phyloP scores from a whole-genome alignment of 2,329 filamentous ascomycete genomes.

The Botryotinia globosa region DNA sequence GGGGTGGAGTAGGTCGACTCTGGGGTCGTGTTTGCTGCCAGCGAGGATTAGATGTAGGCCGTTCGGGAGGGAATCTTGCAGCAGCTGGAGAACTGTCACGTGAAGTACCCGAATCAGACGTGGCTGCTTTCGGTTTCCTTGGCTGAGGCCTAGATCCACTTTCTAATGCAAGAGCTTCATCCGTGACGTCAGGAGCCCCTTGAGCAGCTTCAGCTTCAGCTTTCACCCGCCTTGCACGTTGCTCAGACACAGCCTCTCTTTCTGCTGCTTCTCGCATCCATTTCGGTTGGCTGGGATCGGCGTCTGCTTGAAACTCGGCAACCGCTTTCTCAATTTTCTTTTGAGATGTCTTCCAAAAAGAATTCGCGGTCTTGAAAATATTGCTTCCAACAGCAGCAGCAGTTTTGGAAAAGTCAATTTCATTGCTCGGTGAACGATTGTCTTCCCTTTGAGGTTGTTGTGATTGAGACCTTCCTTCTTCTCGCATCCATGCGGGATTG shows the following conservation, averaged over 20 bases:
- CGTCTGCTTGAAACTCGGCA: slow-evolving; percentile 75
- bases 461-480: slow-evolving; percentile 48
- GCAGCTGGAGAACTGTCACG: slow-evolving; percentile 52
- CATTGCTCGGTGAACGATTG: slow-evolving; percentile 54
- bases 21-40: slow-evolving; percentile 53
- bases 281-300: slow-evolving; percentile 77
- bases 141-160: slow-evolving; percentile 56
- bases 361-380: slow-evolving; percentile 90
- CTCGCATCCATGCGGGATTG: slow-evolving; percentile 61
- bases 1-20: slow-evolving; percentile 26
- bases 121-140: slow-evolving; percentile 35
- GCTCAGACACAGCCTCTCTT: slow-evolving; percentile 38
- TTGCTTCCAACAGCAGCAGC: slow-evolving; percentile 80
- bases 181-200: slow-evolving; percentile 49
- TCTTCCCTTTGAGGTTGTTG: slow-evolving; percentile 48
- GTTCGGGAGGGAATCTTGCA: slow-evolving; percentile 44
- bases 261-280: slow-evolving; percentile 73
- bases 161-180: slow-evolving; percentile 80
- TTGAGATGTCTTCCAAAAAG: slow-evolving; percentile 89
- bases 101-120: slow-evolving; percentile 32
- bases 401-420: slow-evolving; percentile 74
- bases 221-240: slow-evolving; percentile 30
- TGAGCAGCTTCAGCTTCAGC: slow-evolving; percentile 15
- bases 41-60: slow-evolving; percentile 50
- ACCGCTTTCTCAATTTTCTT: slow-evolving; percentile 93